phyloP scores from a whole-genome alignment of 2,329 filamentous ascomycete genomes.

The Colletotrichum chrysophilum region DNA sequence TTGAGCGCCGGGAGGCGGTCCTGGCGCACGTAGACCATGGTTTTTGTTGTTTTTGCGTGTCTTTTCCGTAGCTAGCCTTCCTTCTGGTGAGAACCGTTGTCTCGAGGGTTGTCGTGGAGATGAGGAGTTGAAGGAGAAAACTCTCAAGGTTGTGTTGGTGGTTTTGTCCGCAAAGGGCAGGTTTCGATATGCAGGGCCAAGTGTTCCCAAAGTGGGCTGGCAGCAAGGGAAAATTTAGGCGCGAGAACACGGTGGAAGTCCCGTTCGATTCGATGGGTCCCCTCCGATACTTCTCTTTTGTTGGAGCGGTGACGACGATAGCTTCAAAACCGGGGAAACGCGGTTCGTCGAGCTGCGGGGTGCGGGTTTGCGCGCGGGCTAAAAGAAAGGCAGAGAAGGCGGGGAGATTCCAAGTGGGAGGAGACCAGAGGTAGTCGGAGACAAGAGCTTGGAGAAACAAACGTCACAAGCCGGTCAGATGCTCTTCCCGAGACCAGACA shows the following conservation, averaged over 20 bases:
- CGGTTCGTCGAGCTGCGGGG: background rate
- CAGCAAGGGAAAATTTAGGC: background rate
- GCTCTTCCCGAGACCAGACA: background rate
- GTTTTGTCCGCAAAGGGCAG: background rate
- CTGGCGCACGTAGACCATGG: slow-evolving; percentile 95
- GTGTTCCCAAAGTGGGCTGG: background rate
- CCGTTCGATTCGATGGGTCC: background rate
- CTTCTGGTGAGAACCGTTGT: background rate
- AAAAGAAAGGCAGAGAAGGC: background rate
- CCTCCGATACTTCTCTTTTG: background rate
- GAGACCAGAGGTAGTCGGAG: background rate
- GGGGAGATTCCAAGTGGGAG: background rate
- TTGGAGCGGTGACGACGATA: slow-evolving; percentile 19
- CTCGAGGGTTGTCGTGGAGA: background rate
- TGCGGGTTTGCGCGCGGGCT: background rate
- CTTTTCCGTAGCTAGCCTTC: background rate
- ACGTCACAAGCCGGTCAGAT: background rate
- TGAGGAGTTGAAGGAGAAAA: background rate
- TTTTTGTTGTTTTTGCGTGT: slow-evolving; percentile 27
- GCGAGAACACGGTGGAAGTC: slow-evolving; percentile 4
- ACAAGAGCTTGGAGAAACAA: background rate
- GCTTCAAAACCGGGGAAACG: slow-evolving; percentile 8
- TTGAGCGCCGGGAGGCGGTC: slow-evolving; percentile 86
- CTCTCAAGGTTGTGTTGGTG: background rate
- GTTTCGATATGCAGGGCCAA: slow-evolving; percentile 5